phyloP scores from a whole-genome alignment of 176 grass and related monocot genomes.

The Oryza nivara region DNA sequence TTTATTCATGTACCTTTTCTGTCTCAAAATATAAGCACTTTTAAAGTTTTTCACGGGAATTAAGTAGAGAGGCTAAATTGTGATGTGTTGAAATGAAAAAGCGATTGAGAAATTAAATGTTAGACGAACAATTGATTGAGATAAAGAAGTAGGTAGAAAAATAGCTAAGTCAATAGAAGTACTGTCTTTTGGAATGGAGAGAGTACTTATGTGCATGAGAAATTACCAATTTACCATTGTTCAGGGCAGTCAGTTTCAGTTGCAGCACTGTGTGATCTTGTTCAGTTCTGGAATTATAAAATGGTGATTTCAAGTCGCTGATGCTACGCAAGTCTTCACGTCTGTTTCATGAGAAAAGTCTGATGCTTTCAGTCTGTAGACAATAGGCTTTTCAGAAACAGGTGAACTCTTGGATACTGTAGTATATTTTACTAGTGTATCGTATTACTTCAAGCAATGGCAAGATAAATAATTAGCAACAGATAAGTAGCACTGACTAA shows the following conservation, averaged over 20 bases:
- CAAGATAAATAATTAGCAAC: neutral
- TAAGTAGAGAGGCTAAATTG: too few species aligned
- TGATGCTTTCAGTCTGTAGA: neutral
- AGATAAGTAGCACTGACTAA: slow-evolving; percentile 7
- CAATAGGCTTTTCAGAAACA: neutral
- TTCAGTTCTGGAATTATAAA: neutral
- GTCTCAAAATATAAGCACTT: too few species aligned
- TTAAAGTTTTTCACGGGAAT: too few species aligned
- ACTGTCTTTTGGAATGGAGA: too few species aligned
- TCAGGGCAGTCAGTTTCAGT: neutral
- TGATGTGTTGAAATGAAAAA: too few species aligned
- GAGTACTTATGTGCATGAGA: neutral
- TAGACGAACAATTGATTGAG: too few species aligned
- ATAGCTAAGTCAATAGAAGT: too few species aligned
- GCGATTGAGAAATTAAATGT: too few species aligned
- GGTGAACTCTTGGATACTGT: neutral
- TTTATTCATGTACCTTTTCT: too few species aligned
- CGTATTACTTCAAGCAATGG: neutral
- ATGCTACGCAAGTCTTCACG: neutral
- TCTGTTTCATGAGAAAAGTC: neutral
- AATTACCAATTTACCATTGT: neutral
- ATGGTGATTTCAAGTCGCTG: neutral
- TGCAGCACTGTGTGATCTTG: neutral
- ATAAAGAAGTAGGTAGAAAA: too few species aligned
- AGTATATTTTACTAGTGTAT: neutral